A percentile compares a stretch with the other conserved stretches of the same genome.
These are phyloP conservation scores for thale cress (Arabidopsis thaliana) DNA, from an alignment of 345 rosid species.

Conservation along the genomic window DNA sequence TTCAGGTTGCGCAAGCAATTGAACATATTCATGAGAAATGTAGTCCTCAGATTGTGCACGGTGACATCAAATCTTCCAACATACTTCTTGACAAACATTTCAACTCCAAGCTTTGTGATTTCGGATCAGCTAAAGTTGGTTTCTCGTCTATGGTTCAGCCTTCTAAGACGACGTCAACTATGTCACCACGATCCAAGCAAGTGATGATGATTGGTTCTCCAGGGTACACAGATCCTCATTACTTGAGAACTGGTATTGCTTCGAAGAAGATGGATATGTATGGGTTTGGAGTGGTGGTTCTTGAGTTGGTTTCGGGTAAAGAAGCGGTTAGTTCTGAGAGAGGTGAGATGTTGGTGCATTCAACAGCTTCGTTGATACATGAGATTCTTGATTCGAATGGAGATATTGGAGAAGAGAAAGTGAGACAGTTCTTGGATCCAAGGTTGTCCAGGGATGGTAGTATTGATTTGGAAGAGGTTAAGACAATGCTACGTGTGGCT, in stretches of 20 bases:
- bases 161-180: constrained; percentile 20
- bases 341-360: constrained; percentile 59
- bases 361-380: constrained; percentile 47
- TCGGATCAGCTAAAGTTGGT: constrained; percentile 85
- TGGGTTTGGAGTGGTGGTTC: constrained; percentile 76
- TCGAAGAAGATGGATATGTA: constrained; percentile 87
- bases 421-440: constrained; percentile 66
- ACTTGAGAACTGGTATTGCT: constrained; percentile 75
- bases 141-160: constrained; percentile 70
- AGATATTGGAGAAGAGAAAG: constrained; percentile 25
- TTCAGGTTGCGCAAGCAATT: constrained; percentile 72
- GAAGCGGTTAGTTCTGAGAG: constrained; percentile 71
- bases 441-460: constrained; percentile 49
- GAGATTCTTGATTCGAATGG: constrained; percentile 27
- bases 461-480: constrained; percentile 62
- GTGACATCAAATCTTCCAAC: constrained; percentile 84
- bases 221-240: constrained; percentile 90
- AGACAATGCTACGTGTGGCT: constrained; percentile 56
- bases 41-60: constrained; percentile 75
- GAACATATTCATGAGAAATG: constrained; percentile 81
- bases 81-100: constrained; percentile 68
- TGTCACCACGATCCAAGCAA: constrained; percentile 49
- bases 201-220: constrained; percentile 83
- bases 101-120: constrained; percentile 86
- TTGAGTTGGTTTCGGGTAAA: constrained; percentile 76